Evolutionary conservation across 257 asterid species (phyloP).

Genomic region (Solanum lycopersicoides): DNA sequence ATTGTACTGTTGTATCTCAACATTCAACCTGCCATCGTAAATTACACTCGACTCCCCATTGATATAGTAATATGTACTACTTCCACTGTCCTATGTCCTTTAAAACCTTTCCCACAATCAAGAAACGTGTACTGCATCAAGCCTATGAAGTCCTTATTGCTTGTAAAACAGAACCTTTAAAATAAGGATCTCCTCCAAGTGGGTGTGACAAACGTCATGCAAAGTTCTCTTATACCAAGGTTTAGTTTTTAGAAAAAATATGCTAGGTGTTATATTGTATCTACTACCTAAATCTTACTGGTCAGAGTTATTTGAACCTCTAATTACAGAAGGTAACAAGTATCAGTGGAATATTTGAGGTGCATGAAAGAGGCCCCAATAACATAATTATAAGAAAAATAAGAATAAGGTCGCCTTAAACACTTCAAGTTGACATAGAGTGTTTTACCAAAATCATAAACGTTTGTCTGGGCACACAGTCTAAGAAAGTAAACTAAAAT

Average conservation of each 20-base stretch:
- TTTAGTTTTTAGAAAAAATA: neutral
- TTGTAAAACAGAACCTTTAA: neutral
- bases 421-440: neutral
- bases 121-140: neutral
- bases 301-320: neutral
- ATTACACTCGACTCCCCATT: neutral
- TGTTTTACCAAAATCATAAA: neutral
- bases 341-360: neutral
- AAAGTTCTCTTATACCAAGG: neutral
- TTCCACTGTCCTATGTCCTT: neutral
- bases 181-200: neutral
- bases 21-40: neutral
- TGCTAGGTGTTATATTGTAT: neutral
- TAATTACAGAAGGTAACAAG: neutral
- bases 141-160: neutral
- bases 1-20: neutral
- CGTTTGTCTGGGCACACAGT: neutral
- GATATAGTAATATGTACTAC: neutral
- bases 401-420: neutral
- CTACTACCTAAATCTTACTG: neutral
- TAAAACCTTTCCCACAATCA: neutral
- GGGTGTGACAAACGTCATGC: neutral
- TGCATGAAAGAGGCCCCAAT: neutral
- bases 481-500: neutral
- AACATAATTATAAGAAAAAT: neutral